Percentiles rank a stretch among this genome's conserved stretches.
Conservation (phyloP, 192 early-diverging fungal genomes). For the Podila clonocystis region DNA sequence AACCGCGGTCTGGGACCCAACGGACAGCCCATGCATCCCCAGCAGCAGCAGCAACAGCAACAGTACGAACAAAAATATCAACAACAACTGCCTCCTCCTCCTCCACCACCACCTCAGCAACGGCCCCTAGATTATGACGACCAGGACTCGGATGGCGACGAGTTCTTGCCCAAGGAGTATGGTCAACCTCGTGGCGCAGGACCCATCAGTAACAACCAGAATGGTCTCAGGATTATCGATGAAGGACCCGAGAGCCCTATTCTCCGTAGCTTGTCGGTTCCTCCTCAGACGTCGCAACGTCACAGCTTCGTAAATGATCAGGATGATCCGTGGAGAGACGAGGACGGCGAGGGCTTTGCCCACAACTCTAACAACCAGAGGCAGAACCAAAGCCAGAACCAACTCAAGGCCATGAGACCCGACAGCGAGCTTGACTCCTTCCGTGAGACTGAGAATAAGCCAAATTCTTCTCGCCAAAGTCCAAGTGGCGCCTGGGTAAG, state of each 20-base stretch:
- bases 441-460: background rate
- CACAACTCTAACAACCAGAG: background rate
- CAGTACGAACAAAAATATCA: slow-evolving; percentile 35
- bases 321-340: slow-evolving; percentile 51
- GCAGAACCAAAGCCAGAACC: slow-evolving; percentile 5
- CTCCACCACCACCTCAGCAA: slow-evolving; percentile 22
- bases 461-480: background rate
- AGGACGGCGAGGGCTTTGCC: slow-evolving; percentile 46
- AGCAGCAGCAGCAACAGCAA: slow-evolving; percentile 25
- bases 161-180: slow-evolving; percentile 20
- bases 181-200: background rate
- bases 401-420: slow-evolving; percentile 18
- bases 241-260: background rate
- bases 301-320: slow-evolving; percentile 41
- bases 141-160: slow-evolving; percentile 44
- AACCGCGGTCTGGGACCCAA: slow-evolving; percentile 28
- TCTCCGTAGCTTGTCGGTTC: background rate
- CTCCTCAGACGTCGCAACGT: slow-evolving; percentile 27
- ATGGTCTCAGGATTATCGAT: background rate
- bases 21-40: slow-evolving; percentile 36
- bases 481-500: slow-evolving; percentile 14
- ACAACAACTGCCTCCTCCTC: slow-evolving; percentile 3
- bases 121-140: slow-evolving; percentile 40
- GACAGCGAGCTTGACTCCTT: slow-evolving; percentile 40
- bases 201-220: background rate